These are phyloP conservation scores for Macaranga tanarius DNA, from an alignment of 441 rosid genomes.

Conservation along the genomic window DNA sequence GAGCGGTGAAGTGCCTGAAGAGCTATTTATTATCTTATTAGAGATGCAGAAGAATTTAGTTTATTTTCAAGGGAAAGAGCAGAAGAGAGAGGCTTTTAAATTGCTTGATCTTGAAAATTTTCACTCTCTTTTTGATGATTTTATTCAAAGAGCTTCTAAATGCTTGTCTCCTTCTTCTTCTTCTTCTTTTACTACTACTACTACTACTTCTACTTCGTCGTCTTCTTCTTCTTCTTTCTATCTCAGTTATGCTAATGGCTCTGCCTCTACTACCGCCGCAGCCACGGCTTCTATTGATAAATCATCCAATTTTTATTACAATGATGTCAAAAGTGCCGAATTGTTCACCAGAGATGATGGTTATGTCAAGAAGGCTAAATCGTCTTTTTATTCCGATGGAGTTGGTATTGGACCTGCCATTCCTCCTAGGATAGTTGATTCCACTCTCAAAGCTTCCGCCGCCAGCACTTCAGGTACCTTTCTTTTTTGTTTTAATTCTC, in stretches of 20 bases:
- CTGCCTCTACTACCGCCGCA: conserved; percentile 15
- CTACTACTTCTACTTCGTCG: conserved; percentile 26
- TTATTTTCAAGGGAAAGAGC: conserved; percentile 57
- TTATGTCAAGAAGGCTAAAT: conserved; percentile 52
- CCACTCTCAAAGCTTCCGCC: conserved; percentile 49
- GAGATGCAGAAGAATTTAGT: conserved; percentile 75
- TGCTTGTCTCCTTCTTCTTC: conserved; percentile 47
- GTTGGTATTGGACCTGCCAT: conserved; percentile 32
- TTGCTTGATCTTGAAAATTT: conserved; percentile 72
- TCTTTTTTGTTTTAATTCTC: neutral
- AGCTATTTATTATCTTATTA: conserved; percentile 57
- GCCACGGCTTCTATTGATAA: conserved; percentile 17
- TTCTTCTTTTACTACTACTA: conserved; percentile 27
- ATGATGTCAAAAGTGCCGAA: conserved; percentile 31
- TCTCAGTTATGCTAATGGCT: conserved; percentile 30
- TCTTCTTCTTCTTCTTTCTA: conserved; percentile 26
- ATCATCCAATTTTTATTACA: conserved; percentile 29
- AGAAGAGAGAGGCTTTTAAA: conserved; percentile 67
- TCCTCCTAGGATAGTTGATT: conserved; percentile 52
- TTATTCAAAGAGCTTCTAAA: conserved; percentile 77
- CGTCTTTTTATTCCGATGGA: conserved; percentile 52
- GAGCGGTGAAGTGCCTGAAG: conserved; percentile 54
- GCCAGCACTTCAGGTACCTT: conserved; percentile 45
- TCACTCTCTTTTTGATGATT: conserved; percentile 72
- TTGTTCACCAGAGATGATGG: conserved; percentile 72